These are phyloP conservation scores for Aspergillus caelatus DNA, from an alignment of 2,329 filamentous ascomycete species.

Conservation along the genomic window DNA sequence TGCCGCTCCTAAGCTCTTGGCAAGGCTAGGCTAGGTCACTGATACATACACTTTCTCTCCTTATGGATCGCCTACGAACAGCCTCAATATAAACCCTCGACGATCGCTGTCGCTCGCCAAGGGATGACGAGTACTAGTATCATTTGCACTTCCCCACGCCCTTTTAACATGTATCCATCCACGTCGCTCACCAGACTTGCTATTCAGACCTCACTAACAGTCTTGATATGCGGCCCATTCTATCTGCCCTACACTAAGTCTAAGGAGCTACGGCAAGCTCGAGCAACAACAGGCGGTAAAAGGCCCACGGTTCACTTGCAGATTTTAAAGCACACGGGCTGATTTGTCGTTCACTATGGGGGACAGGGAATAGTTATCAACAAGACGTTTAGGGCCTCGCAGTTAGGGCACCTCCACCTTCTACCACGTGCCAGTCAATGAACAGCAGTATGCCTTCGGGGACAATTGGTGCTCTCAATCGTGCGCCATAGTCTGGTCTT, in stretches of 20 bases:
- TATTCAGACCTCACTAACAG: slow-evolving; percentile 6
- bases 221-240: slow-evolving; percentile 13
- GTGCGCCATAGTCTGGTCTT: neutral
- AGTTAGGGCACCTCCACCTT: neutral
- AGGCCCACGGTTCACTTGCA: neutral
- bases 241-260: slow-evolving; percentile 13
- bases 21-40: neutral
- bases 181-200: neutral
- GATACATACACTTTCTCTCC: neutral
- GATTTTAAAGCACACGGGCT: neutral
- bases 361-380: neutral
- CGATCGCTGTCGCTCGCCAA: neutral
- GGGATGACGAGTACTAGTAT: neutral
- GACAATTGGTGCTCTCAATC: neutral
- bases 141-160: neutral
- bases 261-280: neutral
- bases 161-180: neutral
- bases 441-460: neutral
- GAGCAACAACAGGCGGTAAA: neutral
- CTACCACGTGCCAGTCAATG: neutral
- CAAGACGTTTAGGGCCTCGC: neutral
- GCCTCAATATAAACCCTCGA: neutral
- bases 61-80: neutral
- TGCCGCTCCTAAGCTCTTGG: neutral
- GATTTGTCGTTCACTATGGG: neutral